Percentiles rank a stretch among this genome's conserved stretches.
Conservation (phyloP, 805 yeast species). For the Kregervanrija delftensis region DNA sequence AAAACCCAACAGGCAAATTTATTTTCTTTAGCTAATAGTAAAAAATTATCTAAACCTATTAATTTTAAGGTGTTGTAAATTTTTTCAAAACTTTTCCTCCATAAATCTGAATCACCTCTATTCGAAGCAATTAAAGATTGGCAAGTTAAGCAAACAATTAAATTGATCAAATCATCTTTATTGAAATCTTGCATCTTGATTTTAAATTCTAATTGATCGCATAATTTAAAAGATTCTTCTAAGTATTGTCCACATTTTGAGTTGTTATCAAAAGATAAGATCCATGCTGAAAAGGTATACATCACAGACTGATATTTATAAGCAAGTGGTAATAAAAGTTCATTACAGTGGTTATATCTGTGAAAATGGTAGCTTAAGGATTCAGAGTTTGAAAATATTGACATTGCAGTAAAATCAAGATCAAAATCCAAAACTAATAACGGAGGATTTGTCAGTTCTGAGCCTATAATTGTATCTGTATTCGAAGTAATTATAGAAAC, state of each 20-base stretch:
- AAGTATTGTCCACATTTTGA: not conserved
- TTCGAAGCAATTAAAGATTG: not conserved
- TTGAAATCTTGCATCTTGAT: not conserved
- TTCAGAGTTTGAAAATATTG: conserved; percentile 1
- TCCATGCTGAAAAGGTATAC: conserved; percentile 4
- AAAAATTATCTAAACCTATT: not conserved
- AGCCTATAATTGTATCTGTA: not conserved
- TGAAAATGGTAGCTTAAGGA: not conserved
- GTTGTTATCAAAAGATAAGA: not conserved
- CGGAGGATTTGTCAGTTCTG: not conserved
- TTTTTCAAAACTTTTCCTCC: conserved; percentile 1
- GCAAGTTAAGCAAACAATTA: not conserved
- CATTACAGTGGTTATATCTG: conserved; percentile 1
- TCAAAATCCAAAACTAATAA: not conserved
- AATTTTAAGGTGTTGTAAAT: not conserved
- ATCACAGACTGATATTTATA: not conserved
- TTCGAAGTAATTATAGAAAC: no score
- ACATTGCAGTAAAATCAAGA: conserved; percentile 1
- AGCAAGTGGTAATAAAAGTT: not conserved
- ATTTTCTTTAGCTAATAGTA: not conserved
- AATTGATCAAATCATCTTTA: not conserved
- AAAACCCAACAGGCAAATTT: not conserved
- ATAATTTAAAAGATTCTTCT: not conserved
- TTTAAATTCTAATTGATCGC: not conserved
- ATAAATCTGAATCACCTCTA: not conserved